Base-by-base conservation (phyloP, 805 yeast genomes). In the Cyberlindnera xylosilytica region DNA sequence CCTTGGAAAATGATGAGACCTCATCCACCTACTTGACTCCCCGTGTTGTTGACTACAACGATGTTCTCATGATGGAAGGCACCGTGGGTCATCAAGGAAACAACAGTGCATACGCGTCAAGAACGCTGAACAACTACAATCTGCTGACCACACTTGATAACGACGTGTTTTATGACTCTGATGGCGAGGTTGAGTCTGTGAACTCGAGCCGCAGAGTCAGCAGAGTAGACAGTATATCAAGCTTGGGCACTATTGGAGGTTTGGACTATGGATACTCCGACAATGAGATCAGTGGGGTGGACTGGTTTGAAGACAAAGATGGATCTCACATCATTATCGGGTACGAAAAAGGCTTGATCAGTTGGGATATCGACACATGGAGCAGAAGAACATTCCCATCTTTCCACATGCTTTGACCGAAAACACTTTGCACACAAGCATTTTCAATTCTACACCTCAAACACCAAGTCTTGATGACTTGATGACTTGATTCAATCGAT, bases 331-430 rank as follows among this genome's bases (percentile, higher is more conserved):
- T 83, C 29, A 65, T 78, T 6, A 75, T 83, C 27, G 90, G 87
- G 1, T 72, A 79, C 39, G 81, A 78, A 45, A 77, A 74, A 34
- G 95, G 95, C 1, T 65, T 87, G 17, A 69, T 81, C 35, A 69
- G 72, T 50, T 86, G 91, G 89, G 77, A 75, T 33, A 73, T 86
- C 36, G 84, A 83, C 52, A 71, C 77, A 13, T 74, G 80, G 32
- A 75, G 77, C 23, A 68, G 87, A 54, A 65, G 83, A 44, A 75
- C 82, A 43, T 77, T 77, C 49, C 81, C 84, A 3, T 70, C 81
- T 41, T 77, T 68, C 50, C 73, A 69, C 42, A 63, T 72, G 38
- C 66, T 72, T 42, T 74, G 53, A 62, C n/a, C n/a, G 24, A 19
- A 34, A 11, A 27, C 30, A 13, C 10, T 27, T 11, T 9, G 26